Evolutionary conservation across 2,329 filamentous ascomycete genomes (phyloP), one percentile per base, ranked within the genome.

Genomic region (Endothia cerciana): DNA sequence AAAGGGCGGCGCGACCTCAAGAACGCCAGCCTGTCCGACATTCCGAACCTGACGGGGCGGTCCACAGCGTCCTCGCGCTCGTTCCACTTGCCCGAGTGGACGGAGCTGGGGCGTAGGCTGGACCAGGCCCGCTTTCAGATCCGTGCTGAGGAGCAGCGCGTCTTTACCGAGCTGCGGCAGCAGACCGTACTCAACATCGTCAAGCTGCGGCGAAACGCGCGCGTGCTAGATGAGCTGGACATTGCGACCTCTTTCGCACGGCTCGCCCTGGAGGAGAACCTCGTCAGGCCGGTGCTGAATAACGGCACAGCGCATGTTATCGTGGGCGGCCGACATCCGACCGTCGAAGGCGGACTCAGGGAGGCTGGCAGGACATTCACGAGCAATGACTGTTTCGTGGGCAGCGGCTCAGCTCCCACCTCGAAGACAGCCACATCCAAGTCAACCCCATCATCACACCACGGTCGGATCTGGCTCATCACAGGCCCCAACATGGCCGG

Each of bases 401-500:
- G 91, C n/a, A 87, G 79, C 77, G 85, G 53, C 79, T 90, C 8
- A 86, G 83, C 28, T 88, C 47, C 82, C 78, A 30, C 43, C 41
- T 25, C 43, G n/a, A 22, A 4, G 15, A 22, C 74, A 85, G 87
- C 28, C 74, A 85, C 70, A 86, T 91, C 75, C 90, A 87, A 74
- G 81, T 85, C 51, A 80, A 92, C 4, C 86, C 87, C 22, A 22
- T 86, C 74, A 80, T 85, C 69, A 76, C 89, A 45, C 84, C 78
- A 91, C 81, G 83, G 87, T 81, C 72, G 83, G 81, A 63, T 92
- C 79, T 81, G 89, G 89, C 72, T 87, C 76, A 81, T 94, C 85
- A 85, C 91, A 71, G 81, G 95, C 0, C 95, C 95, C n/a, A 99
- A 99, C 78, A 99, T 99, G 95, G 95, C 91, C 1, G 95, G 95